Conservation (phyloP, 768 basidiomycete species). For the Lactarius sanguifluus region DNA sequence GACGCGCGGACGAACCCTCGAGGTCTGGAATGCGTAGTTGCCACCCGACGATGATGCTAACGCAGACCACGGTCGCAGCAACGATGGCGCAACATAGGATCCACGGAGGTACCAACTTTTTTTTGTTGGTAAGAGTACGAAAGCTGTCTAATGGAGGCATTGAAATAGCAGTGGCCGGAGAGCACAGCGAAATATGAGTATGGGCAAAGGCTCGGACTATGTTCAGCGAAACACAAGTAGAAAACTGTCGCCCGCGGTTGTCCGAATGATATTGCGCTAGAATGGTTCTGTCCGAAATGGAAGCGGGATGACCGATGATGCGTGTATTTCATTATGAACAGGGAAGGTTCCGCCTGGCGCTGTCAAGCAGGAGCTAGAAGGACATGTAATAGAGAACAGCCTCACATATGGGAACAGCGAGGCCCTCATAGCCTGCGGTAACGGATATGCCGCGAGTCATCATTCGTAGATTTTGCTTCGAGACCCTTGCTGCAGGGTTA, state of each 20-base stretch:
- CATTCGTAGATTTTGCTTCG: no score
- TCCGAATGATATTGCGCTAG: not conserved
- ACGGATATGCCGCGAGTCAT: not conserved
- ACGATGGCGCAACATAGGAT: not conserved
- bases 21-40: slow-evolving; percentile 1
- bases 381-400: not conserved
- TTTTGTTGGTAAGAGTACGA: not conserved
- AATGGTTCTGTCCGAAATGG: not conserved
- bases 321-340: not conserved
- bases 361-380: not conserved
- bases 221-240: not conserved
- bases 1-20: slow-evolving; percentile 11
- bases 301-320: not conserved
- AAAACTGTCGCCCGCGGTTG: not conserved
- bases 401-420: not conserved
- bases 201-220: not conserved
- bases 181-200: not conserved
- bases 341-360: not conserved
- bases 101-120: not conserved
- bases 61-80: slow-evolving; percentile 2
- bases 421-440: not conserved
- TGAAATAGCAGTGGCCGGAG: not conserved
- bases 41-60: slow-evolving; percentile 15
- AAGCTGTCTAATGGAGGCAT: not conserved
- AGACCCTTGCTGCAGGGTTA: no score